Conservation (phyloP, 2,329 filamentous ascomycete species). For the Thielaviopsis musarum region DNA sequence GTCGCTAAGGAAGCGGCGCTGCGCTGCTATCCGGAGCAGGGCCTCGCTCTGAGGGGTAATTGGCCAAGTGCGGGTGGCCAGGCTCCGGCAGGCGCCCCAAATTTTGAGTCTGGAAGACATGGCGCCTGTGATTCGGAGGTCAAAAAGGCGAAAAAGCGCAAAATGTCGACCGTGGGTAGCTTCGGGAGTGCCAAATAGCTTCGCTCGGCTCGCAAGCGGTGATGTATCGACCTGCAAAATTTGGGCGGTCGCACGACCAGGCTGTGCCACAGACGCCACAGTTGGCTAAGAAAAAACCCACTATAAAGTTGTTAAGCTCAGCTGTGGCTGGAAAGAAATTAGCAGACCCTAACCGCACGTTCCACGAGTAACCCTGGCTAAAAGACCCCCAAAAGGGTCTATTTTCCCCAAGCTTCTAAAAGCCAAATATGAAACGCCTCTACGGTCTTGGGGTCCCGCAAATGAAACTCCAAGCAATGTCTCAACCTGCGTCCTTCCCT, state of each 20-base stretch:
- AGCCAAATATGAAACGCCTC: background rate
- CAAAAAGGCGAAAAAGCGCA: background rate
- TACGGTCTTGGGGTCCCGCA: background rate
- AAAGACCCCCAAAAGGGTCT: too few relatives aligned
- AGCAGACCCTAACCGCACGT: background rate
- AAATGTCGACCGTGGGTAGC: background rate
- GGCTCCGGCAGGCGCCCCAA: conserved; percentile 25
- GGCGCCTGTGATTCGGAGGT: background rate
- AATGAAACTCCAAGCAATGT: background rate
- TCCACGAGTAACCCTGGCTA: background rate
- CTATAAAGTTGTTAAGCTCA: background rate
- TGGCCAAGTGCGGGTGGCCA: conserved; percentile 24
- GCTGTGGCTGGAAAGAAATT: background rate
- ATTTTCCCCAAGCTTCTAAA: background rate
- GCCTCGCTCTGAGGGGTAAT: conserved; percentile 15
- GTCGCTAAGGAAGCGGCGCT: conserved; percentile 18
- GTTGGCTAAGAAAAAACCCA: background rate
- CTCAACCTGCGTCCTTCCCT: background rate
- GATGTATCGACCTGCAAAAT: background rate
- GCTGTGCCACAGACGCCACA: background rate
- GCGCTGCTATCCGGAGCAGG: conserved; percentile 16
- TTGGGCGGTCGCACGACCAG: background rate
- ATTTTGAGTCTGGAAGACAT: conserved; percentile 42
- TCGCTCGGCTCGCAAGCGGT: background rate
- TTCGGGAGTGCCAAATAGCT: background rate